A percentile compares a stretch with the other conserved stretches of the same genome.
Evolutionary conservation across 257 asterid genomes (phyloP).

Genomic region (Knoxia roxburghii): DNA sequence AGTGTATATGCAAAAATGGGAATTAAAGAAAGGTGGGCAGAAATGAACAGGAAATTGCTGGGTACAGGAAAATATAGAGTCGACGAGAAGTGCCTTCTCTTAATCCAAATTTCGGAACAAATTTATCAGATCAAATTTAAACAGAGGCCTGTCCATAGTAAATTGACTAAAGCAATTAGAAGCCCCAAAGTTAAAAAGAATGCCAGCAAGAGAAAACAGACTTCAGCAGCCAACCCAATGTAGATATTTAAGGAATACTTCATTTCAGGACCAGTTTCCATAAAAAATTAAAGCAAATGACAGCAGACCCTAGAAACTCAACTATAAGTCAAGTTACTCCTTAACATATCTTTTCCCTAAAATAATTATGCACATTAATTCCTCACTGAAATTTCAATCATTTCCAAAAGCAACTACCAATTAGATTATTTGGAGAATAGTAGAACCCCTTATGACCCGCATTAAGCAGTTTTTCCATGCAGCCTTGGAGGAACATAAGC

Average conservation of each 20-base stretch:
- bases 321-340: neutral
- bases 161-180: neutral
- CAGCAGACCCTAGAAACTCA: neutral
- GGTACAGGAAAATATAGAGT: neutral
- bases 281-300: neutral
- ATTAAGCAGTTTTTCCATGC: slow-evolving; percentile 2
- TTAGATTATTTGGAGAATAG: neutral
- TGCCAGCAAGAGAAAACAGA: neutral
- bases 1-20: neutral
- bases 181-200: neutral
- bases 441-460: neutral
- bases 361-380: neutral
- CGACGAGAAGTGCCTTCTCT: neutral
- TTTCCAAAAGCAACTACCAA: neutral
- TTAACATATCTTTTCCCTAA: neutral
- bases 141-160: neutral
- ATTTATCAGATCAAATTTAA: neutral
- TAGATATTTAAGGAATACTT: neutral
- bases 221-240: neutral
- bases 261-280: neutral
- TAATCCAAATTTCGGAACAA: neutral
- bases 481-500: neutral
- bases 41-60: neutral
- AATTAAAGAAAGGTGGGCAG: neutral
- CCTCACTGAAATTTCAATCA: neutral